Evolutionary conservation across 768 basidiomycete species (phyloP).

Genomic region (Ramaria sp.): DNA sequence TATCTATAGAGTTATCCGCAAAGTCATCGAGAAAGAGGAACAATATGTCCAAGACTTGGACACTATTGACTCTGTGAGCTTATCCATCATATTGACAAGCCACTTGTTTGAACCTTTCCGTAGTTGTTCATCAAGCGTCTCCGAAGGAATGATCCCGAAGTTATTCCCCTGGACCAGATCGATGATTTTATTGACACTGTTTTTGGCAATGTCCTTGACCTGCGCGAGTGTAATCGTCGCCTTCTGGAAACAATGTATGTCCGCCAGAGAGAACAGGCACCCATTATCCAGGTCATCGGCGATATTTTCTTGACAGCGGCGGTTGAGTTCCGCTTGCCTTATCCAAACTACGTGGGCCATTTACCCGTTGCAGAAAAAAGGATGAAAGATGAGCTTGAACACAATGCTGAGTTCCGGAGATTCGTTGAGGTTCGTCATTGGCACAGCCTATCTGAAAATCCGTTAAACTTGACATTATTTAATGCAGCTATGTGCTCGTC

Average conservation of each 20-base stretch:
- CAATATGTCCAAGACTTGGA: constrained; percentile 85
- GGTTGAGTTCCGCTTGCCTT: constrained; percentile 76
- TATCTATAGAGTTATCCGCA: constrained; percentile 55
- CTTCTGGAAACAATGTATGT: constrained; percentile 82
- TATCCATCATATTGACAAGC: neutral
- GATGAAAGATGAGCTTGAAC: constrained; percentile 76
- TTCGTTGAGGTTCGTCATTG: constrained; percentile 63
- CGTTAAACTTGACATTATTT: constrained; percentile 11
- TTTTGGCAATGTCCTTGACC: constrained; percentile 79
- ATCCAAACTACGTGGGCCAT: constrained; percentile 74
- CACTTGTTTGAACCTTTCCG: neutral
- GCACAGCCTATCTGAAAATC: too few relatives aligned
- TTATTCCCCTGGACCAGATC: constrained; percentile 45
- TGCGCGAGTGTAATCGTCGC: constrained; percentile 73
- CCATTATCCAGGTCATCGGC: constrained; percentile 76
- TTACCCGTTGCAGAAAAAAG: constrained; percentile 78
- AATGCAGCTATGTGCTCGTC: constrained; percentile 35
- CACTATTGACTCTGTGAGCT: constrained; percentile 59
- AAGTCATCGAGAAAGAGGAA: constrained; percentile 80
- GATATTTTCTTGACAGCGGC: constrained; percentile 84
- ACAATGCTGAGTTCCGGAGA: constrained; percentile 67
- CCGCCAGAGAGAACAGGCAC: constrained; percentile 73
- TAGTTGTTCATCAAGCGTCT: constrained; percentile 35
- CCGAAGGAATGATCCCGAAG: constrained; percentile 29
- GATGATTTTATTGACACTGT: constrained; percentile 84